Percentiles rank a stretch among this genome's conserved stretches.
Evolutionary conservation across 2,329 filamentous ascomycete species (phyloP).

Genomic region (Calonectria multiphialidica): DNA sequence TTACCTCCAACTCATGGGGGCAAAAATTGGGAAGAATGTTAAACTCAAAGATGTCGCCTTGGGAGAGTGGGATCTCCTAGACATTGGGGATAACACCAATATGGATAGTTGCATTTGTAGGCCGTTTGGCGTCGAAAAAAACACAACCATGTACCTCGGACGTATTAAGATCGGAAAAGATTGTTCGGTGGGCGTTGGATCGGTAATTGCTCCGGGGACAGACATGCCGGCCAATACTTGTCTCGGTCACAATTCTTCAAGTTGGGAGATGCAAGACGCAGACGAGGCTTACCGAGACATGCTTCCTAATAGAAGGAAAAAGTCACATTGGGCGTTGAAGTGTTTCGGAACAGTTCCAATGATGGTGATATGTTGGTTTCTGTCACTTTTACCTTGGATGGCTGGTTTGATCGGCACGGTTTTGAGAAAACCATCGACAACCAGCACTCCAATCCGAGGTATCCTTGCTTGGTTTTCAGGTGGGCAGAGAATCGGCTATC

Average conservation of each 20-base stretch:
- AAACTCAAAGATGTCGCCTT: slow-evolving; percentile 57
- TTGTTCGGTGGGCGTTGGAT: slow-evolving; percentile 59
- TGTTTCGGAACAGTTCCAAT: slow-evolving; percentile 58
- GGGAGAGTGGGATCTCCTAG: slow-evolving; percentile 70
- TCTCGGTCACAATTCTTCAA: slow-evolving; percentile 69
- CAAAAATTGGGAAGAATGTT: slow-evolving; percentile 64
- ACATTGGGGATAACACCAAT: slow-evolving; percentile 62
- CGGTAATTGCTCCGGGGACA: slow-evolving; percentile 64
- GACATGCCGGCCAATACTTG: slow-evolving; percentile 61
- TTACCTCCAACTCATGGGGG: slow-evolving; percentile 66
- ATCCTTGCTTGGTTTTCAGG: slow-evolving; percentile 63
- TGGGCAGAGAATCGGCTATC: slow-evolving; percentile 61
- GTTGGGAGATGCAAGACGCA: slow-evolving; percentile 64
- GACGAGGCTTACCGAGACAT: slow-evolving; percentile 61
- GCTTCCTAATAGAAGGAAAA: slow-evolving; percentile 50
- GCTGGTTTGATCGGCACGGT: slow-evolving; percentile 60
- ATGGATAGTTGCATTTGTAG: slow-evolving; percentile 62
- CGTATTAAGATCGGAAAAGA: slow-evolving; percentile 62
- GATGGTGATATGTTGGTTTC: slow-evolving; percentile 51
- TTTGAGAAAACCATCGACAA: slow-evolving; percentile 47
- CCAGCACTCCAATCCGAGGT: slow-evolving; percentile 51
- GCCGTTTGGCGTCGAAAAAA: slow-evolving; percentile 67
- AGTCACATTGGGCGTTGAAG: slow-evolving; percentile 59
- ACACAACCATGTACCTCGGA: slow-evolving; percentile 69
- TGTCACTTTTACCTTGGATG: slow-evolving; percentile 60